phyloP scores from a whole-genome alignment of 345 rosid species.

The Murraya paniculata region DNA sequence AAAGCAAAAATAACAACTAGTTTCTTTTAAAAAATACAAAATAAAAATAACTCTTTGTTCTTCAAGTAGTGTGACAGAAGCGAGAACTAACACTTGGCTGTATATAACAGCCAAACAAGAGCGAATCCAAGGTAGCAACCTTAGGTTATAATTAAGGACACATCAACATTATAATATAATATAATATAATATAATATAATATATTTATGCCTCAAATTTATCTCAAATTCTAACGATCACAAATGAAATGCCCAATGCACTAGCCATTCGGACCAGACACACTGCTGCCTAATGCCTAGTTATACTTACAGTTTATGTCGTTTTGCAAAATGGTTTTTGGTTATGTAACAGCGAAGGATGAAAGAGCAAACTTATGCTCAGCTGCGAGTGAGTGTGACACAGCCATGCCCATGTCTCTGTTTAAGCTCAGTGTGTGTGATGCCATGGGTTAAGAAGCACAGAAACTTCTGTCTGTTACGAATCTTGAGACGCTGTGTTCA shows the following conservation, averaged over 20 bases:
- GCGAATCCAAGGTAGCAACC: background rate
- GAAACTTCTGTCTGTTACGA: background rate
- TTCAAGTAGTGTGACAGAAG: background rate
- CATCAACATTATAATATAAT: background rate
- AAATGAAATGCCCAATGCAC: conserved; percentile 2
- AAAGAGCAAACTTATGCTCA: too few species aligned
- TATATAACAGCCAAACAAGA: background rate
- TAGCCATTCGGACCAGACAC: background rate
- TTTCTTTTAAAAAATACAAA: too few species aligned
- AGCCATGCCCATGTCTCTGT: background rate
- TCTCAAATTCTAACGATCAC: background rate
- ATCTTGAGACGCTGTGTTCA: background rate
- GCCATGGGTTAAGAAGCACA: background rate
- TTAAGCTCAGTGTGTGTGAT: background rate
- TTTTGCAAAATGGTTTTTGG: background rate
- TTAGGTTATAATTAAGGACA: background rate
- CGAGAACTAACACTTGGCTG: background rate
- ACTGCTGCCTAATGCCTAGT: background rate
- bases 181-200: too few species aligned
- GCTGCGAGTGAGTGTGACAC: background rate
- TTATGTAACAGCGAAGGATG: background rate
- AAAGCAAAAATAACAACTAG: too few species aligned
- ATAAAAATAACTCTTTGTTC: too few species aligned
- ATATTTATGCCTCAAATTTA: background rate
- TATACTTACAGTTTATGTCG: background rate